Conservation (phyloP, 305 asterid species). For the Striga hermonthica region DNA sequence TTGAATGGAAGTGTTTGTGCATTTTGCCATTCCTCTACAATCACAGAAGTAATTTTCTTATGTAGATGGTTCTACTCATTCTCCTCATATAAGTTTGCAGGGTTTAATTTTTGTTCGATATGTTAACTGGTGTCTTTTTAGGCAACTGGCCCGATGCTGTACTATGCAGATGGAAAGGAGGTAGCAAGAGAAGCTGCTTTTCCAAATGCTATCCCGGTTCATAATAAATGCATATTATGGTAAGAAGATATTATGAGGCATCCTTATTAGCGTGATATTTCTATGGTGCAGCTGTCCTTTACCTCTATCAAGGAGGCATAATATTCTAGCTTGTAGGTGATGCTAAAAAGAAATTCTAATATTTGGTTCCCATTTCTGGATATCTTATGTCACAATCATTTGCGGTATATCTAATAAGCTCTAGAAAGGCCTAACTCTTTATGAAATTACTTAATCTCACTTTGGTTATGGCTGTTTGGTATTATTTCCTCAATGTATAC, state of each 20-base stretch:
- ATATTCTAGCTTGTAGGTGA: neutral
- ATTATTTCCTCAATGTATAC: constrained; percentile 4
- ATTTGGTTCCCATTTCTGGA: neutral
- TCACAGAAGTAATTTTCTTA: constrained; percentile 58
- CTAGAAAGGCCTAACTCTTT: constrained; percentile 15
- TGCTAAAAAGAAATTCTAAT: neutral
- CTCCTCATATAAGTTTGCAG: constrained; percentile 10
- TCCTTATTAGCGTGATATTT: constrained; percentile 3
- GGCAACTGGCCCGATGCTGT: constrained; percentile 66
- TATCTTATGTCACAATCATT: neutral
- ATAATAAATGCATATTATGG: constrained; percentile 88
- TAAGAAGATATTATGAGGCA: constrained; percentile 32
- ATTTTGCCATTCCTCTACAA: constrained; percentile 69
- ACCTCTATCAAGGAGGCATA: constrained; percentile 8
- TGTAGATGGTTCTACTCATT: constrained; percentile 4
- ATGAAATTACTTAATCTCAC: neutral
- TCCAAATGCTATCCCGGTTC: constrained; percentile 61
- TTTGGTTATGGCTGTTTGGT: constrained; percentile 3
- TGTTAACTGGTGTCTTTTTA: constrained; percentile 34
- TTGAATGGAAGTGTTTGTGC: constrained; percentile 53
- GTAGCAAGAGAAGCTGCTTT: constrained; percentile 41
- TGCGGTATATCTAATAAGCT: neutral
- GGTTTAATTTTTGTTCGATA: constrained; percentile 13
- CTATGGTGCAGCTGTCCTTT: neutral
- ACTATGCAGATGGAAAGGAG: constrained; percentile 72